Evolutionary conservation across 306 rosid genomes (phyloP), one percentile per base, ranked within the genome.

Genomic region (Canavalia gladiata): DNA sequence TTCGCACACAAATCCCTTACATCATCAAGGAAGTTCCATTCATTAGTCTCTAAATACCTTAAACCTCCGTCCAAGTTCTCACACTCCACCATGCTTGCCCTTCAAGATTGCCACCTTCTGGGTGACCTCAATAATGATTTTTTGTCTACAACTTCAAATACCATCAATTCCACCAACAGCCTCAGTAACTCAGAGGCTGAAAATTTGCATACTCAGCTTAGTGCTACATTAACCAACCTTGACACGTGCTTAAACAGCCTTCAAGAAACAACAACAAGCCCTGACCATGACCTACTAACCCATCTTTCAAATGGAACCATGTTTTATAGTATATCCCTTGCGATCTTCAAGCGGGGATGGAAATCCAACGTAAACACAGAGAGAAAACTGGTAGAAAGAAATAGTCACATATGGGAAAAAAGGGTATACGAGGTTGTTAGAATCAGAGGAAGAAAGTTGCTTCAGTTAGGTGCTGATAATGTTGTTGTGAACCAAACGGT

Each of bases 201-300:
- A 13, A 63, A 69, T 0, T 75, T 70, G 8, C 76, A 43, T 18
- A 76, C 71, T 57, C 8, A 69, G 33, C 34, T 76, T n/a, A 84
- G 82, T 51, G 79, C 87, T 8, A 69, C 84, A 10, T 5, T 84
- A 25, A 80, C 87, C 18, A 84, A 84, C 70, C 12, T 12, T n/a
- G 71, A 84, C 5, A 84, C 87, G 6, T 84, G 85, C 73, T 50
- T 46, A 54, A 60, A 63, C 3, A 58, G 82, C 82, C 79, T 80
- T 33, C 33, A 70, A 6, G 37, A 62, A 77, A 58, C 77, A 42
- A 49, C 57, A 0, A 28, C 85, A 56, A 49, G 3, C 63, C 10
- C 75, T 7, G 72, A 65, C 29, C 2, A 68, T 34, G 68, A 65
- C 8, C 25, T 80, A 7, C 31, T 45, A 6, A 25, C 13, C 60